Evolutionary conservation across 495 filamentous ascomycete species (phyloP), one percentile per base, ranked within the genome.

Genomic region (Elasticomyces elasticus): DNA sequence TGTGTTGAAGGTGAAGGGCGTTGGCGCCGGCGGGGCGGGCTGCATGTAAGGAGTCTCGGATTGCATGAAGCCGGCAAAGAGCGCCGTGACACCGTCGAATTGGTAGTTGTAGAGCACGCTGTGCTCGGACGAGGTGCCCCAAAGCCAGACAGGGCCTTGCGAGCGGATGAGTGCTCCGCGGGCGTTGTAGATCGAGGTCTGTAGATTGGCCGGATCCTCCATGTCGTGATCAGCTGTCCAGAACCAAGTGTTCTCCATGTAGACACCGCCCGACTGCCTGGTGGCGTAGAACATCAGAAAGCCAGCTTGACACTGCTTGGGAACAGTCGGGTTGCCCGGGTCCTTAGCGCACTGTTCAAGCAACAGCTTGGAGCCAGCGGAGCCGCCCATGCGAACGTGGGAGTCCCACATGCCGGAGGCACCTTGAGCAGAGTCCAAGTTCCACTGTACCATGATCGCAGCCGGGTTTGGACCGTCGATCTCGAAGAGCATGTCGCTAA

Each of bases 21-120:
- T 40, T 2, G 56, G 42, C 3, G 67, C 66, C 6, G 24, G 20
- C 9, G 71, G 70, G 53, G 66, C 65, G 23, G 67, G 62, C 59
- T 63, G 76, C 64, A 53, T 71, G 63, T 71, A 72, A 11, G 64
- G 85, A 0, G 88, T 88, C 68, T 94, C 88, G 7, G 88, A 89
- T 61, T 94, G 88, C 62, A 91, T 82, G 66, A 84, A 79, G 19
- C 84, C 83, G 65, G 80, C 81, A 63, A 81, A 83, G 48, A 91
- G 72, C 56, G 86, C 81, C 60, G 78, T 71, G 4, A 86, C 85
- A 43, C 76, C 77, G 46, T 74, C 69, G 58, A 92, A 72, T 55
- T 92, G 84, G 73, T 91, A 94, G 65, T 94, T 86, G 64, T 89
- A 89, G 0, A 94, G 74, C 4, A 76, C 71, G 65, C 82, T 78